These are phyloP conservation scores for Trichomonas vaginalis DNA, from an alignment of 208 protist genomes.

Conservation along the genomic window DNA sequence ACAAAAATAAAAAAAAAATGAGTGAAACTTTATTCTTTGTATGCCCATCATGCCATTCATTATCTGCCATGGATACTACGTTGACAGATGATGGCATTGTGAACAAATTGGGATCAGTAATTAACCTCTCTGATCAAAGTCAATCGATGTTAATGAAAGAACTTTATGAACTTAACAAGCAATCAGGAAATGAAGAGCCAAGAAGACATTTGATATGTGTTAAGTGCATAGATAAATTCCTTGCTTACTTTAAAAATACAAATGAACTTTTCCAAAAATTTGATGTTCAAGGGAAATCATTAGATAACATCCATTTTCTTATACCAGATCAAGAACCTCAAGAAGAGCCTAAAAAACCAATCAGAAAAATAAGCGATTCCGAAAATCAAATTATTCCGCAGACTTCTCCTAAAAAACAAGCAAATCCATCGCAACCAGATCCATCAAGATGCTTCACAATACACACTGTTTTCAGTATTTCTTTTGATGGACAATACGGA, in stretches of 20 bases:
- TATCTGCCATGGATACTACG: background rate
- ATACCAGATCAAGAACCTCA: background rate
- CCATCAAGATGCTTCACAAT: background rate
- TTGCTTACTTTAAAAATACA: background rate
- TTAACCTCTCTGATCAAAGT: background rate
- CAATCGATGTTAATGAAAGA: background rate
- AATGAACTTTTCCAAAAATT: background rate
- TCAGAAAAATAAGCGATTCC: background rate
- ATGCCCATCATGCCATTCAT: background rate
- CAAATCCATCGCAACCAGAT: background rate
- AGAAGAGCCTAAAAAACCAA: background rate
- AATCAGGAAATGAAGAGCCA: background rate
- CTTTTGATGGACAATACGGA: background rate
- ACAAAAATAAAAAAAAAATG: too few species aligned
- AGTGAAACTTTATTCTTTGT: background rate
- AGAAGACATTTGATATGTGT: background rate
- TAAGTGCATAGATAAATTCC: background rate
- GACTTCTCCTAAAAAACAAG: background rate
- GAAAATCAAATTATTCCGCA: background rate
- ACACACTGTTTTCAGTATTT: background rate
- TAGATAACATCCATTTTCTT: background rate
- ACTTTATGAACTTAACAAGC: background rate
- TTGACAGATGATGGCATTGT: background rate
- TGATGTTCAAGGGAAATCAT: background rate
- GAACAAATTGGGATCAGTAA: background rate